Conservation (phyloP, 129 eudicot genomes). For the Saposhnikovia divaricata region DNA sequence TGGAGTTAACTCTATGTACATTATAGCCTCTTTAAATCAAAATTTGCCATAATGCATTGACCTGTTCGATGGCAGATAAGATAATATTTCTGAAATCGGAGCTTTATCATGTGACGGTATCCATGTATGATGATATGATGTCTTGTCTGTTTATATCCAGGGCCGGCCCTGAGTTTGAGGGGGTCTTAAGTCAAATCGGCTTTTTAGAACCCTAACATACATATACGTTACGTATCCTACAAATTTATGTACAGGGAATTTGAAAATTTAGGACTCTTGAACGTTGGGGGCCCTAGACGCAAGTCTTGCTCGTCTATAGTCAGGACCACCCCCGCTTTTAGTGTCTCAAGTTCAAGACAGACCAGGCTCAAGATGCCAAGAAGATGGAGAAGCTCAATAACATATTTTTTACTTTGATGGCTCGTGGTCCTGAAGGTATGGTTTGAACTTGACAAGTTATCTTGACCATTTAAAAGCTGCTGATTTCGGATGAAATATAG, state of each 20-base stretch:
- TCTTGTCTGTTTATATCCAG: not conserved
- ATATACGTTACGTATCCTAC: no score
- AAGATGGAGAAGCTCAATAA: slow-evolving; percentile 95
- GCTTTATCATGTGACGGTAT: not conserved
- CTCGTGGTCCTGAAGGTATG: slow-evolving; percentile 87
- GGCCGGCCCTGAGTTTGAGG: no score
- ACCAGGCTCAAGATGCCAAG: slow-evolving; percentile 95
- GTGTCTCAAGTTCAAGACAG: slow-evolving; percentile 92
- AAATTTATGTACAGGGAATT: no score
- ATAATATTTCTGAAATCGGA: not conserved
- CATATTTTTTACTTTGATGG: slow-evolving; percentile 87
- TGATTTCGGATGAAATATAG: not conserved
- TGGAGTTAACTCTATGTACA: no score
- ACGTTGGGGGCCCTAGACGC: no score
- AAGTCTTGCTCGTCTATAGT: no score
- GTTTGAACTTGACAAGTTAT: not conserved
- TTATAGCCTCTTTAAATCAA: not conserved
- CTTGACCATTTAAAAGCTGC: not conserved
- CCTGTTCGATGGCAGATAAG: not conserved
- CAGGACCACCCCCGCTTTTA: no score
- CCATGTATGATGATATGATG: not conserved
- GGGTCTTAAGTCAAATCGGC: no score
- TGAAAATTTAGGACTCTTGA: no score
- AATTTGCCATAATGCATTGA: not conserved
- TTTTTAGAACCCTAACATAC: no score